Conservation (phyloP, 169 alveolate genomes). For the Plasmodium yoelii region DNA sequence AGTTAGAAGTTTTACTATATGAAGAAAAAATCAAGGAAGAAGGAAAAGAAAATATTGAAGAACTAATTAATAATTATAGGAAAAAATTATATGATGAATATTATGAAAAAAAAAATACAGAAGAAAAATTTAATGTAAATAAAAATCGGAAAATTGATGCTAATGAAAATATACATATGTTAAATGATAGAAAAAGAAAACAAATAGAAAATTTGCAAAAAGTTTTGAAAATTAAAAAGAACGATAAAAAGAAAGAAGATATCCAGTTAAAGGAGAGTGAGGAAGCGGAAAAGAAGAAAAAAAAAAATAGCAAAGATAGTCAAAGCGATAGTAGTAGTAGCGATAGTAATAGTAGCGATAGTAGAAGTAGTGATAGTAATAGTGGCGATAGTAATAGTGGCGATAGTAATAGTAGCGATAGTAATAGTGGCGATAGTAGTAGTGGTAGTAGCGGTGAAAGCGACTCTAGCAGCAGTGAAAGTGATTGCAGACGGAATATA, state of each 20-base stretch:
- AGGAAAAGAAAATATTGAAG: constrained; percentile 44
- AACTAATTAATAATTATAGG: constrained; percentile 60
- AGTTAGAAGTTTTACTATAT: constrained; percentile 49
- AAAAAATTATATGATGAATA: constrained; percentile 71
- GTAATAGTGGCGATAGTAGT: too few species aligned
- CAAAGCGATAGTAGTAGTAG: background rate
- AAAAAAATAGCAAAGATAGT: background rate
- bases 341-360: background rate
- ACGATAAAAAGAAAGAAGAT: constrained; percentile 4
- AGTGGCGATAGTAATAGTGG: background rate
- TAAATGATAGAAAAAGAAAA: constrained; percentile 67
- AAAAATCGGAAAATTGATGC: constrained; percentile 18
- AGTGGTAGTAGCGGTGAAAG: background rate
- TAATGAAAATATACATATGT: constrained; percentile 72
- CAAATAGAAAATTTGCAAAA: constrained; percentile 66
- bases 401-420: too few species aligned
- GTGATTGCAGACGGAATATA: too few species aligned
- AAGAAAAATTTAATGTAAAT: constrained; percentile 14
- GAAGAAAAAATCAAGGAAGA: constrained; percentile 59
- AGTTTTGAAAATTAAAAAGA: constrained; percentile 42
- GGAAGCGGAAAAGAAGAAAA: background rate
- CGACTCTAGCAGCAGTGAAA: too few species aligned
- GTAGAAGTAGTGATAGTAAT: background rate
- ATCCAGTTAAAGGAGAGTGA: constrained; percentile 1
- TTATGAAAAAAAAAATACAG: constrained; percentile 55